Base-by-base conservation (phyloP, 352 stramenopile species). In the Poterioochromonas sp. region DNA sequence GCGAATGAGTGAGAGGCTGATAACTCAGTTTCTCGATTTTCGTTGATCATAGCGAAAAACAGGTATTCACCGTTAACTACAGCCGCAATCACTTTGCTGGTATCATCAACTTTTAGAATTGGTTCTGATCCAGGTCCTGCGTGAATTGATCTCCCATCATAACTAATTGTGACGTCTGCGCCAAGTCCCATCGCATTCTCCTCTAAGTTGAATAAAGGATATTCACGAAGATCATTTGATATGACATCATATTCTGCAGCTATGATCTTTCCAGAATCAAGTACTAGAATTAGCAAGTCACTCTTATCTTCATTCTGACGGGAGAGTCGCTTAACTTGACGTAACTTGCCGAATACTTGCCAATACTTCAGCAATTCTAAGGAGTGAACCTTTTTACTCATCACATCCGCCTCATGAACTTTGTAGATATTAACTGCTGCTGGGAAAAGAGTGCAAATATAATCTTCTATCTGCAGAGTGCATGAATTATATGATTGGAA, bases 181-280 rank as follows among this genome's bases (percentile, higher is more conserved):
- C 63, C 37, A 32, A 47, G 18, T 34, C 53, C 53, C 18, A 64
- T 32, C 29, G 53, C 53, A n/a, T 35, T 26, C 29, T 64, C 53
- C 37, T 73, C 63, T 49, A 47, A 12, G 37, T 73, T 73, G 29
- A 11, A 47, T 15, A 73, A n/a, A 20, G 40, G 26, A 29, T n/a
- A 11, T 20, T 15, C 12, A 26, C 20, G 35, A 73, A 73, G 22
- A 15, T 1, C 3, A 73, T 44, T 29, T 40, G 5, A 11, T n/a
- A 12, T 3, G 3, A 44, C 5, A 11, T 47, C 3, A 29, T 32
- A 73, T 29, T 73, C 63, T 11, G 35, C 22, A 22, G 3, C 5
- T 41, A 73, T 29, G 8, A 73, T 22, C 40, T 73, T 73, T 47
- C 20, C 63, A 1, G 15, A 47, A 47, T 73, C 63, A 1, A 73